These are phyloP conservation scores for Aegilops speltoides DNA, from an alignment of 176 grass and related monocot species.

Conservation along the genomic window DNA sequence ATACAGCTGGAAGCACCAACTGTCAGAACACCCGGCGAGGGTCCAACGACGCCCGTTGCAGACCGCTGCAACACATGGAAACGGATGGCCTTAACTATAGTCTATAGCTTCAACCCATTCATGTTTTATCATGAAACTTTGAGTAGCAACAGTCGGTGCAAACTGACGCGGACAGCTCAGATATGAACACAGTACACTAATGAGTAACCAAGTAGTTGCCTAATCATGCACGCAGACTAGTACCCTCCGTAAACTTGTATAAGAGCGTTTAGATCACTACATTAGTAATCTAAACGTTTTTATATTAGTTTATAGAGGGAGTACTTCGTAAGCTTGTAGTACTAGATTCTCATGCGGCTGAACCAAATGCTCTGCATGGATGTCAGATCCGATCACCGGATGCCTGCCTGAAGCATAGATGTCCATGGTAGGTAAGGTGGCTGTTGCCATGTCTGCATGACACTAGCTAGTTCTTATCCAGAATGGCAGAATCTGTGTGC, in stretches of 20 bases:
- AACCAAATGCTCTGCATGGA: background rate
- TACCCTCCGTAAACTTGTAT: too few relatives aligned
- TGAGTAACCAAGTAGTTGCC: background rate
- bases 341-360: background rate
- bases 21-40: background rate
- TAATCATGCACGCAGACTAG: slow-evolving; percentile 3
- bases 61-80: background rate
- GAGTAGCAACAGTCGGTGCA: background rate
- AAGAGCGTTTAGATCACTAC: too few relatives aligned
- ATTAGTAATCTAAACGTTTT: too few relatives aligned
- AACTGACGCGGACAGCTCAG: background rate
- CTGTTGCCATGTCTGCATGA: background rate
- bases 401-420: slow-evolving; percentile 18
- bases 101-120: too few relatives aligned
- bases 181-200: background rate
- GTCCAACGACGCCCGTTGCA: background rate
- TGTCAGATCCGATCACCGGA: background rate
- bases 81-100: too few relatives aligned
- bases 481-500: background rate
- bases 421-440: background rate
- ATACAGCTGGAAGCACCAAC: background rate
- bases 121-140: too few relatives aligned
- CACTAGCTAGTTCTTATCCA: slow-evolving; percentile 32
- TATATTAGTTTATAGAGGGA: too few relatives aligned
- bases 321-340: too few relatives aligned